These are phyloP conservation scores for Euphorbia schlechtendalii DNA, from an alignment of 441 rosid species.

Conservation along the genomic window DNA sequence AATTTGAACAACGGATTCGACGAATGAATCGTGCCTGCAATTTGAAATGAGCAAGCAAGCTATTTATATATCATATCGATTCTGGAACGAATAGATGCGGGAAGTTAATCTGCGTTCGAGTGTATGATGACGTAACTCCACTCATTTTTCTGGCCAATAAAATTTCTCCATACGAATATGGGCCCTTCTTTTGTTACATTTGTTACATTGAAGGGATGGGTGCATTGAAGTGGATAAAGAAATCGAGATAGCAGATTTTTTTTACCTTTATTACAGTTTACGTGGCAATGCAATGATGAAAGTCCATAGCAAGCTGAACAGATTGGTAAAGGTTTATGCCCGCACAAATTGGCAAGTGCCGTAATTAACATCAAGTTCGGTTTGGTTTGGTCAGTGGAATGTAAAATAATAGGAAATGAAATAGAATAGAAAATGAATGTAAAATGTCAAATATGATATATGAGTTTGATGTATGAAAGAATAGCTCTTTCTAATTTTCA, in stretches of 20 bases:
- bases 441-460: too few species aligned
- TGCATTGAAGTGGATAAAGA: too few species aligned
- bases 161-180: neutral
- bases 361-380: too few species aligned
- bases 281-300: neutral
- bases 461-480: too few species aligned
- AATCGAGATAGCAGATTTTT: too few species aligned
- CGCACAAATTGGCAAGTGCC: too few species aligned
- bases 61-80: neutral
- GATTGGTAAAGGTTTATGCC: neutral
- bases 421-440: too few species aligned
- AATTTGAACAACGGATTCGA: neutral
- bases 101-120: neutral
- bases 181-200: constrained; percentile 3
- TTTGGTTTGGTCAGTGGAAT: too few species aligned
- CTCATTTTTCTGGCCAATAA: neutral
- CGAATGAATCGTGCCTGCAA: neutral
- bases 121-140: constrained; percentile 13
- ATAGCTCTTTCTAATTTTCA: too few species aligned
- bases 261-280: neutral
- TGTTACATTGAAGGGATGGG: too few species aligned
- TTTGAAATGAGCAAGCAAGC: neutral
- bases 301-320: neutral
- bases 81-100: neutral
- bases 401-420: too few species aligned